Base-by-base conservation (phyloP, 2,329 filamentous ascomycete genomes). In the Xylaria sp. region DNA sequence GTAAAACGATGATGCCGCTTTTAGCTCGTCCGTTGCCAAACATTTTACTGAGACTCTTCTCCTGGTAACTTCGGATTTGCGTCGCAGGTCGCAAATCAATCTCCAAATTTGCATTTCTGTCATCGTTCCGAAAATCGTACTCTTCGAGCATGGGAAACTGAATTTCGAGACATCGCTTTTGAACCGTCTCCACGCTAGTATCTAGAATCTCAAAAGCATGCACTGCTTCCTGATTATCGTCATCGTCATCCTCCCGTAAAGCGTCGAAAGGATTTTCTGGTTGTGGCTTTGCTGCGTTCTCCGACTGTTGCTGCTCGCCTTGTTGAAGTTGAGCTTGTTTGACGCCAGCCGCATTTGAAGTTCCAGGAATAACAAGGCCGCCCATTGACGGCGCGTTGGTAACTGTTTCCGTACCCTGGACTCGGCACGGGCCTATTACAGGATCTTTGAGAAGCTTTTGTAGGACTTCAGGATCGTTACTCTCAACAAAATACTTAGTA, bases 1-100 rank as follows among this genome's bases (percentile, higher is more conserved):
- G 95, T 70, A 99, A 79, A 59, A 99, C 95, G 63, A 99, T 99
- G 69, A 99, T 96, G 60, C 95, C 95, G 77, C 93, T 97, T 80
- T 97, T 95, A 14, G 95, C 95, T 78, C 95, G 90, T 52, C 94
- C 94, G 74, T 99, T 99, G 74, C 95, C 94, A 75, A 99, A 99
- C 95, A 99, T 99, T 78, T 99, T 99, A 80, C 92, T 96, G 9
- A 99, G 82, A 68, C 93, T 96, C 79, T 97, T 96, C 77, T 99
- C 95, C 75, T 99, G 95, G 71, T 99, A 99, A 31, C 86, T 89
- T 75, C 94, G 89, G 74, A 98, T 98, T 72, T 94, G 91, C 0
- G 94, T 94, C 60, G 89, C 89, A 0, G 94, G 94, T 70, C 91
- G 91, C 51, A 98, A 82, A 75, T 98, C 94, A 70, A 99, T 99